Evolutionary conservation across 2,329 filamentous ascomycete genomes (phyloP), one percentile per base, ranked within the genome.

Genomic region (Daldinia sp.): DNA sequence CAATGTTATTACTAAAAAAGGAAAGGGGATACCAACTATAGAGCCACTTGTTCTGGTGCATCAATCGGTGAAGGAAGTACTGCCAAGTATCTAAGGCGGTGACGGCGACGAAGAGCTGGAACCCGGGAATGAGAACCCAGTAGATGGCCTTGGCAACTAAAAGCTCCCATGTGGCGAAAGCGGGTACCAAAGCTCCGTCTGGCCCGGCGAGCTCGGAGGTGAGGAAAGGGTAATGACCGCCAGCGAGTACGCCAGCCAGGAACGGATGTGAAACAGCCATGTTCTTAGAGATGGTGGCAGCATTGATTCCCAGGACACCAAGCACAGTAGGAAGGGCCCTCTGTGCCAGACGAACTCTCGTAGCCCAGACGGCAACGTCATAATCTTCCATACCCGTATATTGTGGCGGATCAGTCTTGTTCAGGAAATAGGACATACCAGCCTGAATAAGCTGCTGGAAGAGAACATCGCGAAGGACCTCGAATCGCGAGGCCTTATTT

Each of bases 11-110:
- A 57, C n/a, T 18, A 35, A 76, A 90, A 90, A 87, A 86, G 20
- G 6, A 90, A 87, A 90, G 89, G 84, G 79, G 90, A 86, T 73
- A 87, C 92, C 81, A 85, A 96, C 93, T 92, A 85, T 98, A 98
- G 74, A 99, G 87, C 92, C 93, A 98, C 81, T 93, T 94, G 84
- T 98, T 98, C 84, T 96, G 86, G 82, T 99, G 96, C 96, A 99
- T 99, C 65, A 92, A 88, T 42, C 96, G 93, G 81, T 99, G 96
- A 75, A 95, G 87, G 82, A 98, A 97, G 83, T 99, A 99, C 79
- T 99, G 95, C 96, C 96, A 99, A 50, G 94, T 96, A 81, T 99
- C 96, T 74, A 98, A 88, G 72, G 97, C 85, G 71, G 88, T 82
- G 67, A 95, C 87, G 26, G 90, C 96, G 56, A 92, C 76, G 65